Percentiles rank a stretch among this genome's conserved stretches.
These are phyloP conservation scores for Suhomyces faveliae DNA, from an alignment of 805 yeast genomes.

Conservation along the genomic window DNA sequence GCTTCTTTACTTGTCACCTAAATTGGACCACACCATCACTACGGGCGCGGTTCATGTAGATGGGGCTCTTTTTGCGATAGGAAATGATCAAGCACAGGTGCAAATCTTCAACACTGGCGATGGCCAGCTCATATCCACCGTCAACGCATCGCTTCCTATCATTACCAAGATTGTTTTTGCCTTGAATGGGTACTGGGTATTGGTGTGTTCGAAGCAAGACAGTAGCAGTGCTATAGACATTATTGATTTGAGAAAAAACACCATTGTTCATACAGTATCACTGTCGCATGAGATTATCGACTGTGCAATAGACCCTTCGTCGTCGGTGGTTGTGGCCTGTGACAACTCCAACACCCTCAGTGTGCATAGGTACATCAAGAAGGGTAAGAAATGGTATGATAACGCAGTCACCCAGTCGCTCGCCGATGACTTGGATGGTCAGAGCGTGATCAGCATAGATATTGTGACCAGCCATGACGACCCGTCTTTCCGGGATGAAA, in stretches of 20 bases:
- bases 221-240: slow-evolving; percentile 31
- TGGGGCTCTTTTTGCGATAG: slow-evolving; percentile 46
- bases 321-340: slow-evolving; percentile 28
- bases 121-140: slow-evolving; percentile 34
- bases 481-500: slow-evolving; percentile 5
- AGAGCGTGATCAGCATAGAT: slow-evolving; percentile 2
- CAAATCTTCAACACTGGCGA: slow-evolving; percentile 40
- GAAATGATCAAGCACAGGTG: slow-evolving; percentile 31
- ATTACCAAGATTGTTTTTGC: slow-evolving; percentile 49
- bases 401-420: slow-evolving; percentile 3
- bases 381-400: slow-evolving; percentile 36
- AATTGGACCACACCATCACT: slow-evolving; percentile 8
- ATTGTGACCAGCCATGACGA: slow-evolving; percentile 8
- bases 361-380: slow-evolving; percentile 39
- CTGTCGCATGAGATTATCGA: slow-evolving; percentile 17
- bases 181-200: slow-evolving; percentile 63
- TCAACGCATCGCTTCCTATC: slow-evolving; percentile 20
- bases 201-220: slow-evolving; percentile 28
- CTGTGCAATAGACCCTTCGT: slow-evolving; percentile 37
- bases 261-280: slow-evolving; percentile 25
- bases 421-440: not conserved
- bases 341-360: slow-evolving; percentile 17
- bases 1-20: slow-evolving; percentile 2
- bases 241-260: slow-evolving; percentile 49
- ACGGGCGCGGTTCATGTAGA: slow-evolving; percentile 45